Conservation (phyloP, 441 rosid species). For the Eruca vesicaria region DNA sequence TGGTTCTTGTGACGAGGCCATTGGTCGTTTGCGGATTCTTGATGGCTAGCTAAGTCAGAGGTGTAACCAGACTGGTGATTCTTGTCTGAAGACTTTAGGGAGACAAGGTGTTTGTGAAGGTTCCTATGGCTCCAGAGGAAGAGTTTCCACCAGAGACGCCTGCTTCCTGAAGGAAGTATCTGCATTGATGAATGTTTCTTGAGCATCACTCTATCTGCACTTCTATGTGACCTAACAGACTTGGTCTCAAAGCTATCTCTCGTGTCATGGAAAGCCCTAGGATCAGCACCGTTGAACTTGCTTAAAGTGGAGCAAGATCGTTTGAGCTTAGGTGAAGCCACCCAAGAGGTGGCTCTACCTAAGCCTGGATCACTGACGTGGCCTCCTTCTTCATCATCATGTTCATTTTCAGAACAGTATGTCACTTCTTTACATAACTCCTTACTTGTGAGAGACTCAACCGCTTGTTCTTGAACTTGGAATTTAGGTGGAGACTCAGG, state of each 20-base stretch:
- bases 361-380: conserved; percentile 89
- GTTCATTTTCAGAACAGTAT: conserved; percentile 28
- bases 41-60: conserved; percentile 71
- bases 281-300: conserved; percentile 43
- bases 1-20: conserved; percentile 73
- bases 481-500: conserved; percentile 57
- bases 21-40: conserved; percentile 43
- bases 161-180: conserved; percentile 83
- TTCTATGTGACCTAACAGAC: conserved; percentile 54
- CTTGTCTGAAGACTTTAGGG: conserved; percentile 39
- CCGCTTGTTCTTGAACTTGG: conserved; percentile 46
- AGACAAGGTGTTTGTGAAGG: conserved; percentile 46
- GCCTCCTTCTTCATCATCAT: conserved; percentile 45
- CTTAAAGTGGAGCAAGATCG: conserved; percentile 81
- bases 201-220: conserved; percentile 93
- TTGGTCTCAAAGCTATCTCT: conserved; percentile 32
- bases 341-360: conserved; percentile 55
- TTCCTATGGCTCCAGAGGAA: conserved; percentile 97
- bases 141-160: conserved; percentile 83
- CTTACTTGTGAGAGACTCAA: conserved; percentile 33
- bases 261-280: conserved; percentile 36
- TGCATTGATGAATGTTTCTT: conserved; percentile 94
- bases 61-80: conserved; percentile 82
- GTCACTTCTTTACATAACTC: conserved; percentile 35
- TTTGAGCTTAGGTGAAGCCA: conserved; percentile 66